phyloP scores from a whole-genome alignment of 2,329 filamentous ascomycete genomes.

The Ophiostoma himal-ulmi region DNA sequence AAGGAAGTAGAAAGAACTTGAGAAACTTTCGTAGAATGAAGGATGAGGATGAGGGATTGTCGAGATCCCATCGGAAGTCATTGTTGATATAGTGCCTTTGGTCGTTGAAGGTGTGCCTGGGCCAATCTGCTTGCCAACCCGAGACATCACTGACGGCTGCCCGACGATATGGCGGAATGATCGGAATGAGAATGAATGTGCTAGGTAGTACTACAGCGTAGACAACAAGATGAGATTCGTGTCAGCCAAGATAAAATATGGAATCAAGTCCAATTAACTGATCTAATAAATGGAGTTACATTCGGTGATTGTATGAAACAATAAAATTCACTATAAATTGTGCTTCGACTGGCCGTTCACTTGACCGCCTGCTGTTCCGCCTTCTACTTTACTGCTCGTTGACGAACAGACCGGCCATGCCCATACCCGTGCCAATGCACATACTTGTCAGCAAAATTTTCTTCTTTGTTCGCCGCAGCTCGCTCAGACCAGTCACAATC shows the following conservation, averaged over 20 bases:
- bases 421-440: slow-evolving; percentile 69
- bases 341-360: too few relatives aligned
- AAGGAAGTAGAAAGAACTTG: not conserved
- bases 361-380: too few relatives aligned
- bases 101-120: not conserved
- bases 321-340: not conserved
- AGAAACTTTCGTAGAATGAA: not conserved
- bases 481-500: slow-evolving; percentile 80
- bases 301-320: not conserved
- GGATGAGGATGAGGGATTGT: not conserved
- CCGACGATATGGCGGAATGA: not conserved
- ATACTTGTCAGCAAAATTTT: slow-evolving; percentile 89
- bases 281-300: not conserved
- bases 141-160: not conserved
- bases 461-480: slow-evolving; percentile 68
- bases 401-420: slow-evolving; percentile 51
- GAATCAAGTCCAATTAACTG: not conserved
- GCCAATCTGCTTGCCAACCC: not conserved
- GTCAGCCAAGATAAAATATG: not conserved
- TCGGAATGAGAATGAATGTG: not conserved
- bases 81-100: not conserved
- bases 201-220: too few relatives aligned
- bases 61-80: not conserved
- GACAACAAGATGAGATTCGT: not conserved
- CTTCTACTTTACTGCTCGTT: slow-evolving; percentile 24